Base-by-base conservation (phyloP, 1,284 basidiomycete genomes). In the Boletus hoseneyae region DNA sequence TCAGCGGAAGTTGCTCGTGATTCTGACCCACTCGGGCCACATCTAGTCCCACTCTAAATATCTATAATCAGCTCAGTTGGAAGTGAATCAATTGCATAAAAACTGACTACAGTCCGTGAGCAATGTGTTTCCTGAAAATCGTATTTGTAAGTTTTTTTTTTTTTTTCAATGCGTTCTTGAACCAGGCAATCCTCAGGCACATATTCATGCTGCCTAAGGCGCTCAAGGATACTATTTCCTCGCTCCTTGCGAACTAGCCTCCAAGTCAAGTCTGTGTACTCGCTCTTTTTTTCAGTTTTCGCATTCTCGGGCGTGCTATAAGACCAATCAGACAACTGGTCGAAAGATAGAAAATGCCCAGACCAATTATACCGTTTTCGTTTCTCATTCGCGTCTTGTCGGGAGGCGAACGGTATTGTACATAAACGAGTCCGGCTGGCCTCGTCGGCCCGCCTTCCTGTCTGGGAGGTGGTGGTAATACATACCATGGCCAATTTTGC, bases 11-110 rank as follows among this genome's bases (percentile, higher is more conserved):
- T 25, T 4, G 15, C 33, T 25, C 59, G 61, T 59, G 15, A 30
- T 40, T 13, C 47, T 16, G 6, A 42, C 18, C 33, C 34, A n/a
- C n/a, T 32, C 2, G 3, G 53, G 48, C 32, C 39, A 25, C 4
- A 54, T 40, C 8, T 39, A 36, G 12, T 36, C 29, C 61, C 53
- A 63, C 36, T 57, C 53, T 61, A 32, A 29, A 13, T 11, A 29
- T 16, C 33, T 16, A 19, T 8, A 5, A 25, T 39, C 29, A 46
- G 35, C 8, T 16, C 13, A 4, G 6, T 18, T 6, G 9, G 6
- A 30, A 16, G 21, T 3, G 4, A 4, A 7, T 10, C 16, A 32
- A 16, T 21, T 12, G 5, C 2, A 4, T 2, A n/a, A 34, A n/a
- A 38, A n/a, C 39, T 33, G 6, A 54, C 57, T 55, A 45, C 5